A percentile compares a stretch with the other conserved stretches of the same genome.
phyloP scores from a whole-genome alignment of 768 basidiomycete species.

The Polyporus arcularius region DNA sequence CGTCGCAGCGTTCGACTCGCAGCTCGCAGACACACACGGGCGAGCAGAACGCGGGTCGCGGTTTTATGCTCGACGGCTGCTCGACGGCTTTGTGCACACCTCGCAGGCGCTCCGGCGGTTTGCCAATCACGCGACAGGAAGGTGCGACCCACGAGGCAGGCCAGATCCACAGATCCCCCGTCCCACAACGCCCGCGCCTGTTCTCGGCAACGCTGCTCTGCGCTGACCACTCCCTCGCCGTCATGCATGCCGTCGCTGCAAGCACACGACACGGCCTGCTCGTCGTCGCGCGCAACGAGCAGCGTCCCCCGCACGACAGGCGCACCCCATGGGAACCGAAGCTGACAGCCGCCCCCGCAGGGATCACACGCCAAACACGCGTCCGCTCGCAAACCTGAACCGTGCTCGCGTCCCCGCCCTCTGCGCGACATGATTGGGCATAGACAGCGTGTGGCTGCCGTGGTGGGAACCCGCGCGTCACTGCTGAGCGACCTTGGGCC shows the following conservation, averaged over 20 bases:
- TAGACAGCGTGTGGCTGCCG: not conserved
- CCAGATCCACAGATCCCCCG: not conserved
- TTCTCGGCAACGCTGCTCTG: not conserved
- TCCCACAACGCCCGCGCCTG: not conserved
- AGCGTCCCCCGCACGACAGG: slow-evolving; percentile 12
- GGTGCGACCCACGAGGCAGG: slow-evolving; percentile 12
- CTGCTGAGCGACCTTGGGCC: not conserved
- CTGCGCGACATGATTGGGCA: slow-evolving; percentile 16
- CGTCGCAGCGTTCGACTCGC: too few species aligned
- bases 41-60: not conserved
- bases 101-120: slow-evolving; percentile 6
- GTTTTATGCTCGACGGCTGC: slow-evolving; percentile 3
- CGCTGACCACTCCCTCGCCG: not conserved
- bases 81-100: not conserved
- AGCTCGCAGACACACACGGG: not conserved
- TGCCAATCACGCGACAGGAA: slow-evolving; percentile 13
- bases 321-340: slow-evolving; percentile 12
- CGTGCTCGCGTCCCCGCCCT: slow-evolving; percentile 18
- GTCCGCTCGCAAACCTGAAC: slow-evolving; percentile 1
- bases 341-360: slow-evolving; percentile 16
- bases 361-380: slow-evolving; percentile 21
- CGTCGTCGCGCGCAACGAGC: not conserved
- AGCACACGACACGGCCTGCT: not conserved
- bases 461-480: slow-evolving; percentile 8
- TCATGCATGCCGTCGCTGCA: not conserved